Evolutionary conservation across 2,329 filamentous ascomycete species (phyloP).

Genomic region (Sphaerulina populicola): DNA sequence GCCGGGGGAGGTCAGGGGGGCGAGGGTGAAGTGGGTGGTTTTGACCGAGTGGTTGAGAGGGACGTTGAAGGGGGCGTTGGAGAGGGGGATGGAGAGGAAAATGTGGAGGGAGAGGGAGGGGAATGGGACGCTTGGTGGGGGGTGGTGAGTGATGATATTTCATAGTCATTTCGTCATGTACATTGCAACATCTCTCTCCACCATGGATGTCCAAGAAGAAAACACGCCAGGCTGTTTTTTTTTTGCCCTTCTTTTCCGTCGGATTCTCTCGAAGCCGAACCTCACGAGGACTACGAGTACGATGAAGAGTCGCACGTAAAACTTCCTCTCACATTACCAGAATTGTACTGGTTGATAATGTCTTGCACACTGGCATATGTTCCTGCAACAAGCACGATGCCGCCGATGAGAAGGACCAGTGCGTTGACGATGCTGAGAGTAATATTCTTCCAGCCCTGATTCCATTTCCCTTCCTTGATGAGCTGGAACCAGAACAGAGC

Average conservation of each 20-base stretch:
- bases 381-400: conserved; percentile 32
- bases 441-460: conserved; percentile 41
- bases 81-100: not conserved
- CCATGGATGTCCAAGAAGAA: too few relatives aligned
- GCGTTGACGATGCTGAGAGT: conserved; percentile 40
- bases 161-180: too few relatives aligned
- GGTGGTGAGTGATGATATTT: too few relatives aligned
- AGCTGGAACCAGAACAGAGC: conserved; percentile 39
- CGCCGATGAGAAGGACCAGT: conserved; percentile 34
- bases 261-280: conserved; percentile 5
- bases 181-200: too few relatives aligned
- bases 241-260: too few relatives aligned
- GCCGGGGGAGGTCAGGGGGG: conserved; percentile 1
- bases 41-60: conserved; percentile 10
- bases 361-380: conserved; percentile 41
- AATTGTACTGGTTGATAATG: conserved; percentile 37
- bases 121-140: too few relatives aligned
- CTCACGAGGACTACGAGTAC: conserved; percentile 1
- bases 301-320: conserved; percentile 35
- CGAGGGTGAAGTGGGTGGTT: conserved; percentile 3
- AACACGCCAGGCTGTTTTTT: not conserved
- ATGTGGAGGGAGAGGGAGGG: not conserved
- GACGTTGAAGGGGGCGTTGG: conserved; percentile 1
- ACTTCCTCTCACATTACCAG: conserved; percentile 33
- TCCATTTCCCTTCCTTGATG: conserved; percentile 42